Evolutionary conservation across 1,284 basidiomycete species (phyloP), one percentile per base, ranked within the genome.

Genomic region (Cryptococcus wingfieldii): DNA sequence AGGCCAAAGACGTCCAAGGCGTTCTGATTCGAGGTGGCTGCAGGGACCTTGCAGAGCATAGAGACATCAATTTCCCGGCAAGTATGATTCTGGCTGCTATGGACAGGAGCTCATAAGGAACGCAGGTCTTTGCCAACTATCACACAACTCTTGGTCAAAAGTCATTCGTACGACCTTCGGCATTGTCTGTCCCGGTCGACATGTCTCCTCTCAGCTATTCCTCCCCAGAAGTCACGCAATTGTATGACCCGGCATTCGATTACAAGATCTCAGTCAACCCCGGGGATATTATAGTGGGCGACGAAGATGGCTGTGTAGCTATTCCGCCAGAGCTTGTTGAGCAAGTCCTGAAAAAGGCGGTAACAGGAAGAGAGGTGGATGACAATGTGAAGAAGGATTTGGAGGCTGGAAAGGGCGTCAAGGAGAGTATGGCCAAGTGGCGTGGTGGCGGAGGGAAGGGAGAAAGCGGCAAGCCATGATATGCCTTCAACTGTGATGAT

Each of bases 261-360:
- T 46, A 10, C 27, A 50, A 55, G 86, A 8, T 62, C 81, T 55
- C 74, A 1, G 81, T 97, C 4, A 70, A 83, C 23, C 89, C 93
- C 2, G 88, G 86, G 3, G 94, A 96, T 70, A 83, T 86, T 78
- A 82, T 97, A 38, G 75, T 95, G 16, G 92, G 86, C 14, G 94
- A 98, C 70, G 81, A 86, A 54, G 90, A 97, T 70, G 94, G 94
- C 0, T 90, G 95, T 0, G 89, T 97, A 1, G 88, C 86, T 64
- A 83, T 96, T 16, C 86, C 90, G 1, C 77, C 74, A 25, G 78
- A 76, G 3, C 64, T 86, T 53, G 80, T 84, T 12, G 78, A 79
- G 16, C 74, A 84, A 31, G 63, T 63, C 4, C 60, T 67, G 27
- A 45, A 53, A 50, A 56, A 64, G 5, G 54, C 54, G 14, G 14